Base-by-base conservation (phyloP, 2,329 filamentous ascomycete genomes). In the Samsoniella hepiali region DNA sequence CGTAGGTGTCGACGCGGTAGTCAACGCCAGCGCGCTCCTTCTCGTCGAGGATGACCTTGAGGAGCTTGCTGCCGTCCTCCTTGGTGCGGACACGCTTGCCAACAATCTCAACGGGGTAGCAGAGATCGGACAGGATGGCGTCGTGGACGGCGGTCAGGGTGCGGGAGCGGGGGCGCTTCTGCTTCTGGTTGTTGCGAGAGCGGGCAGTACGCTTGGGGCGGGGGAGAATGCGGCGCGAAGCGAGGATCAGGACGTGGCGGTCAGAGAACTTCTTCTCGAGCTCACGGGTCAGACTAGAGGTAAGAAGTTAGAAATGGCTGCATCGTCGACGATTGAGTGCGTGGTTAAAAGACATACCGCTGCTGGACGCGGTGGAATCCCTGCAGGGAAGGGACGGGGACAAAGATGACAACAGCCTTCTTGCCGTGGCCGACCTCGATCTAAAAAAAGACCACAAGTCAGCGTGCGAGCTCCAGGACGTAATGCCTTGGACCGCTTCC, bases 221-320 rank as follows among this genome's bases (percentile, higher is more conserved):
- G 80, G 95, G 94, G 68, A 99, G 88, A 77, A 99, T 99, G 82
- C 95, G 95, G 88, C 95, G 95, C 78, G 94, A 96, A 75, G 95
- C 95, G 75, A 99, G 90, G 88, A 99, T 93, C 81, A 99, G 87
- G 81, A 99, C 95, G 83, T 99, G 95, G 83, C 95, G 95, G 88
- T 99, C 95, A 71, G 95, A 98, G 92, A 99, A 99, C 87, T 99
- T 99, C 93, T 99, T 99, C 91, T 99, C 95, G 79, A 99, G 93
- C 88, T 99, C 95, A 84, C 95, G 95, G 82, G 95, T 99, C 79
- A 99, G 89, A 79, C 94, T 98, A 64, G 4, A 4, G 3, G n/a
- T n/a, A 15, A 29, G n/a, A 2, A 65, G 74, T 66, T 76, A 69
- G 63, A n/a, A n/a, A 29, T 29, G 32, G 60, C 45, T 9, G 5